Base-by-base conservation (phyloP, 805 yeast genomes). In the Pichia manshurica region DNA sequence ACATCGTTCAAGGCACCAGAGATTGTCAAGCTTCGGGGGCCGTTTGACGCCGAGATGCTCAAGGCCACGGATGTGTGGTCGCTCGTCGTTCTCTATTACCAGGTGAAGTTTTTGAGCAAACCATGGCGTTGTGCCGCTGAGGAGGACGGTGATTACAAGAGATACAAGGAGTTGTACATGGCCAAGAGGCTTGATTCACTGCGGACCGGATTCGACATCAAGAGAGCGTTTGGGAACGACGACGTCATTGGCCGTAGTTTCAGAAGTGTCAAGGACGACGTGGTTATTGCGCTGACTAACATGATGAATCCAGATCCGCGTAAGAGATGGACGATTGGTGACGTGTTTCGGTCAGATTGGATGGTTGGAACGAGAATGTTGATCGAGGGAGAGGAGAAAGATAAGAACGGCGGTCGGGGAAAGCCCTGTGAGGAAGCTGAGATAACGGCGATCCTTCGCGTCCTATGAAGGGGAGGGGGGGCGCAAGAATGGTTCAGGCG, bases 1-100 rank as follows among this genome's bases (percentile, higher is more conserved):
- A 66, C 66, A 21, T 71, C 78, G 6, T 78, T 75, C 61, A 78
- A 75, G 54, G 74, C 82, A 0, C 83, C 83, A 0, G 82, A 78
- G 23, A 19, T 37, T 19, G 8, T 37, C 10, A 25, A 25, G 29
- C 10, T 25, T 10, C 7, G 29, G 29, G 29, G 10, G 29, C 7
- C 7, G 29, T 25, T 25, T 25, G 28, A 37, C 19, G 38, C 33
- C 21, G 42, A 39, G 7, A 51, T 66, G 42, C 68, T 70, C 47
- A 68, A 67, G 45, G 58, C 68, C 3, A 55, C 69, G 19, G 83
- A 78, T 59, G 63, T 68, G 42, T 78, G 83, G 83, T 65, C 79
- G 3, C 54, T 78, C 37, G 81, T 78, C 0, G 66, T 78, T 8
- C 54, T 74, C 6, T 78, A 76, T 54, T 71, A 75, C 52, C 71